Evolutionary conservation across 169 alveolate genomes (phyloP), one percentile per base, ranked within the genome.

Genomic region (Eimeria necatrix): DNA sequence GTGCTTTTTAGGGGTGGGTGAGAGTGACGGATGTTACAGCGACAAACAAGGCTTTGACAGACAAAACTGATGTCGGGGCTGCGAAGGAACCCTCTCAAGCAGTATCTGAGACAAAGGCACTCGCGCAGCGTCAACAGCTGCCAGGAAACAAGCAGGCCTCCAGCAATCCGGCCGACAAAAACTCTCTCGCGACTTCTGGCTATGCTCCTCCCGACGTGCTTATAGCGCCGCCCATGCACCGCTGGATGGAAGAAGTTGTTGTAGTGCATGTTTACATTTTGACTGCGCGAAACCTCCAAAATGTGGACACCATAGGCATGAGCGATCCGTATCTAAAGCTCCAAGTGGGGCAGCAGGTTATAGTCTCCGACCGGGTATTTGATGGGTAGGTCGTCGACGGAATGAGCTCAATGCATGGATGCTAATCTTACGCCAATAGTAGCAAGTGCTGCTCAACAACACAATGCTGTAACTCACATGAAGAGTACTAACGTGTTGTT

Each of bases 141-240:
- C 26, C 56, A 3, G 84, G 60, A 73, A 73, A 32, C 4, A 73
- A 12, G 60, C 41, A 73, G 16, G 7, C 53, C n/a, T 64, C 70
- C n/a, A 59, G 93, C 53, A 64, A 60, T 18, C 51, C 84, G 14
- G n/a, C 83, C 26, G 74, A 22, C 49, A 14, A 32, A 46, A 26
- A 22, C 16, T 70, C 60, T 22, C 26, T 46, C 10, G 84, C 84
- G 60, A 73, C 84, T 46, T 9, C 60, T 73, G 84, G 84, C 60
- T 80, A 80, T 52, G 68, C 71, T 3, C 70, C 90, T 7, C 94
- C 94, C 46, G 51, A 59, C 1, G 90, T 91, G 68, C 12, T 70
- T 16, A 51, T 91, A 7, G 89, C 95, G 0, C 95, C 95, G 41
- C 95, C 95, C 3, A 73, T 91, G 95, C 83, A 91, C 81, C 48